Evolutionary conservation across 352 stramenopile genomes (phyloP), one percentile per base, ranked within the genome.

Genomic region (Peronospora destructor): DNA sequence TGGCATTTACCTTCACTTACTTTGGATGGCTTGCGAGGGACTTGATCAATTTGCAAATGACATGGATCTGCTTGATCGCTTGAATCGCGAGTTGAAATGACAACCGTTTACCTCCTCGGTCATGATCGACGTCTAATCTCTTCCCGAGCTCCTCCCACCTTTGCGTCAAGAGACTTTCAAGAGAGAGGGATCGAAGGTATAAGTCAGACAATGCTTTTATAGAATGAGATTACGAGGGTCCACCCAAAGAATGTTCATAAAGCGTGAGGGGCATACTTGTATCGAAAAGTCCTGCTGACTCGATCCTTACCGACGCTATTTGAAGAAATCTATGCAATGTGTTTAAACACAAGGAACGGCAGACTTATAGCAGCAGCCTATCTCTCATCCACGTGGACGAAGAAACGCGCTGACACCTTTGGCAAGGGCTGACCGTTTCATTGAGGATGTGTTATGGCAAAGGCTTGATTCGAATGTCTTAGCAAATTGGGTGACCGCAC

Each of bases 11-110:
- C 0, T 32, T 12, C 28, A 12, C 10, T 12, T 12, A 9, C 16
- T 32, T 40, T 6, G 47, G 34, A 10, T 43, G 35, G 21, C 34
- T 11, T 29, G 25, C 25, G 13, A 28, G 12, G 13, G 33, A 51
- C 42, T 35, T 19, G 29, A 47, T 34, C 19, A 54, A 64, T 65
- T 67, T 40, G 42, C 39, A 67, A 67, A 65, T 71, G 62, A 64
- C 25, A 47, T 35, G 23, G n/a, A 13, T 23, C n/a, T 12, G 12
- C 6, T 5, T 21, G 28, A 29, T 35, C 6, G 54, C 40, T 53
- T 46, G 3, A 32, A 32, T 48, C 47, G 37, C 35, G 59, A 60
- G 14, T 59, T 66, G 45, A 64, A 59, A 61, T 40, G 41, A 49
- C 49, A 37, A 35, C 34, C 28, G 32, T 32, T 42, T 25, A 32